Evolutionary conservation across 2,329 filamentous ascomycete species (phyloP), one percentile per base, ranked within the genome.

Genomic region (Dactylellina sp.): DNA sequence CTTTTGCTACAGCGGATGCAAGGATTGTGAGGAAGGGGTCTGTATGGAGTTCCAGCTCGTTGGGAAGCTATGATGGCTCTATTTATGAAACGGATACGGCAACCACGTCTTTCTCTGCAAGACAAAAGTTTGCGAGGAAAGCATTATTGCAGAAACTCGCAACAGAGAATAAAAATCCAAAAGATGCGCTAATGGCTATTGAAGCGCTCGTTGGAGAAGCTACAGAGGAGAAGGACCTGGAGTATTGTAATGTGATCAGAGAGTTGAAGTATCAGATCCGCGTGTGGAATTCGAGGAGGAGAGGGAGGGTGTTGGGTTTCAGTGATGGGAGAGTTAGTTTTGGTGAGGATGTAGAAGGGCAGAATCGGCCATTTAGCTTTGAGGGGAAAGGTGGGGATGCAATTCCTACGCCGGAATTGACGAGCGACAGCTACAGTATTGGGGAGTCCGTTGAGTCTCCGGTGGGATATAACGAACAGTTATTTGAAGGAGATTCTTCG

Each of bases 221-320:
- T 32, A 61, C 68, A 1, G 68, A 65, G n/a, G 68, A 53, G 47
- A 65, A 65, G 42, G 61, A 74, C 35, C 52, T 74, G 44, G 68
- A 74, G 42, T 74, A 74, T 56, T 65, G 53, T 32, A 52, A 74
- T 55, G 56, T 74, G 7, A 53, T 74, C 1, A 44, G 68, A 47
- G 68, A 74, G 53, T 42, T 74, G 53, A 64, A 52, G 18, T 74
- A 74, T 28, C 68, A 74, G 20, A 74, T 74, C 20, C 42, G 25
- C 22, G 47, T 74, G 14, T 65, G 60, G 60, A 66, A 74, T 32
- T 56, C 52, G 5, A 42, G 61, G 5, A 28, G 68, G 12, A 37
- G 68, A 16, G 68, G 68, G 5, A 59, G 61, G 14, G 59, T 59
- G 24, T 24, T 65, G 28, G 42, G 49, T 9, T 37, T 61, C 20